Evolutionary conservation across 805 yeast species (phyloP).

Genomic region (Lachancea sp.): DNA sequence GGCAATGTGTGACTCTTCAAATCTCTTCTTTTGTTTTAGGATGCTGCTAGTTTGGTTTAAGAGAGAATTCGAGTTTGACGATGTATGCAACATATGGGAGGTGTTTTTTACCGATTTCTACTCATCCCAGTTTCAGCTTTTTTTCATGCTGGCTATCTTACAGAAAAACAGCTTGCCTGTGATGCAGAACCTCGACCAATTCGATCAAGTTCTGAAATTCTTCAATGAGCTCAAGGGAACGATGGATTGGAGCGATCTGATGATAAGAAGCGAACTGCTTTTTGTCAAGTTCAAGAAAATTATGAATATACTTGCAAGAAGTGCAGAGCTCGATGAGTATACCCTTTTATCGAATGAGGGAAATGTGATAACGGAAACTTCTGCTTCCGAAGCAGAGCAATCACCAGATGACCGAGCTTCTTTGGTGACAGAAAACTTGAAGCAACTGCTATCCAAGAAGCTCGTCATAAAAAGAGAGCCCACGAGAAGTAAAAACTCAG

Average conservation of each 20-base stretch:
- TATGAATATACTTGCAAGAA: conserved; percentile 69
- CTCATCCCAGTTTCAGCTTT: conserved; percentile 80
- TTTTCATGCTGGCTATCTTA: conserved; percentile 81
- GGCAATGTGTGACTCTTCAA: conserved; percentile 80
- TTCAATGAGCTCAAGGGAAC: conserved; percentile 84
- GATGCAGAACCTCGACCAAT: conserved; percentile 61
- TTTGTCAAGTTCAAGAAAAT: conserved; percentile 76
- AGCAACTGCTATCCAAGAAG: conserved; percentile 54
- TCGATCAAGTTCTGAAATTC: conserved; percentile 88
- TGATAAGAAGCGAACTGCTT: conserved; percentile 78
- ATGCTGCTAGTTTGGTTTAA: conserved; percentile 95
- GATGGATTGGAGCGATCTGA: conserved; percentile 65
- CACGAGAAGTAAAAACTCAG: conserved; percentile 22
- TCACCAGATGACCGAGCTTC: conserved; percentile 1
- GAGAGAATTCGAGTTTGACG: conserved; percentile 78
- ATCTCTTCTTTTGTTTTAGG: conserved; percentile 87
- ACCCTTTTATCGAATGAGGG: conserved; percentile 2
- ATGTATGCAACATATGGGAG: conserved; percentile 84
- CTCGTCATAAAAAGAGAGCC: conserved; percentile 59
- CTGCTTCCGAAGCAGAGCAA: conserved; percentile 6
- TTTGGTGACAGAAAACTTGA: conserved; percentile 33
- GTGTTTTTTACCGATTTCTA: conserved; percentile 82
- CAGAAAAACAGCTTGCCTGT: conserved; percentile 80
- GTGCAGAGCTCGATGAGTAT: conserved; percentile 23
- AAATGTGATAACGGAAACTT: conserved; percentile 5